Conservation (phyloP, 75 land plant genomes). For the Sequoiadendron giganteum region DNA sequence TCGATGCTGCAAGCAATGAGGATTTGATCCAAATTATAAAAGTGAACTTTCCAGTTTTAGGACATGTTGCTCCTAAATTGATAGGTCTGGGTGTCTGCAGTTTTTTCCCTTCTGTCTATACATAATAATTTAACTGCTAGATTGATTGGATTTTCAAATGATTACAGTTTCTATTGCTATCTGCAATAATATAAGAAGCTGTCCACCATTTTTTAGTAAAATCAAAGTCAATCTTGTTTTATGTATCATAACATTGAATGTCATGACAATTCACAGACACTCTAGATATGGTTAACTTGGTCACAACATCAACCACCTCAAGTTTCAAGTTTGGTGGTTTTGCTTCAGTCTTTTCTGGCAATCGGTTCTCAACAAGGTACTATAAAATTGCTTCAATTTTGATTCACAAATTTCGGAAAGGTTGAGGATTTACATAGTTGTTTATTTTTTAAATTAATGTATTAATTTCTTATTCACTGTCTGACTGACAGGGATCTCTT, state of each 20-base stretch:
- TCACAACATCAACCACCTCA: conserved; percentile 6
- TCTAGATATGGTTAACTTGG: conserved; percentile 34
- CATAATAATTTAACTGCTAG: not conserved
- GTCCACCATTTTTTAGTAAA: not conserved
- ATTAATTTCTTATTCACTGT: not conserved
- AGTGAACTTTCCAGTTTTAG: conserved; percentile 59
- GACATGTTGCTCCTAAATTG: conserved; percentile 47
- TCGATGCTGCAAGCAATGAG: conserved; percentile 48
- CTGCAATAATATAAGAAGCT: not conserved
- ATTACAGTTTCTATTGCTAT: not conserved
- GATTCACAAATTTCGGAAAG: not conserved
- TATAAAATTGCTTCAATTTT: not conserved
- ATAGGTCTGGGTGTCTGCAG: conserved; percentile 41
- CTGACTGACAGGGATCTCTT: conserved; percentile 73
- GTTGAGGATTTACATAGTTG: not conserved
- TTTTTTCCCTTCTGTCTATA: not conserved
- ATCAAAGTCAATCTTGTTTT: not conserved
- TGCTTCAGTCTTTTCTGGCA: conserved; percentile 15
- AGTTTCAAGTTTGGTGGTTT: conserved; percentile 13
- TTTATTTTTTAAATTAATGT: conserved; percentile 4
- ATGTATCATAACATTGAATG: not conserved
- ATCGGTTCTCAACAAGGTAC: conserved; percentile 62
- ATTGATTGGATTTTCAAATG: not conserved
- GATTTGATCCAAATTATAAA: conserved; percentile 69
- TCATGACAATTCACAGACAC: conserved; percentile 35